A percentile compares a stretch with the other conserved stretches of the same genome.
These are phyloP conservation scores for Furcasterigmium furcatum DNA, from an alignment of 2,329 filamentous ascomycete species.

Conservation along the genomic window DNA sequence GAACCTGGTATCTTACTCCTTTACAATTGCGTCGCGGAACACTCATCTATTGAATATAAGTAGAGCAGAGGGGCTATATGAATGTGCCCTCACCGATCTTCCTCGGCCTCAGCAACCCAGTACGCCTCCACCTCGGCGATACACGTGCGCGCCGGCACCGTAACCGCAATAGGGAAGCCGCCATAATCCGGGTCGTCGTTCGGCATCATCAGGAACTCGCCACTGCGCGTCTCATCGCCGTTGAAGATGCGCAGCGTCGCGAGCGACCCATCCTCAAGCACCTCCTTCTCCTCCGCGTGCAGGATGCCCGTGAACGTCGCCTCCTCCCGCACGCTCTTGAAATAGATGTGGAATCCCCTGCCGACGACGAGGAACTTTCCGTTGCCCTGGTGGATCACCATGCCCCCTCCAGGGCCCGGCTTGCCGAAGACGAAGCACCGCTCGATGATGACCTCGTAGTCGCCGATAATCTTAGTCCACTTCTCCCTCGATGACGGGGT, in stretches of 20 bases:
- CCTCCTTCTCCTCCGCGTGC: conserved; percentile 28
- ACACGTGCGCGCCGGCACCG: conserved; percentile 46
- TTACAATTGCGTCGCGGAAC: too few relatives aligned
- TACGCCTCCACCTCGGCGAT: conserved; percentile 40
- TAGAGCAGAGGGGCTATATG: too few relatives aligned
- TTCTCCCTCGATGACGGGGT: conserved; percentile 16
- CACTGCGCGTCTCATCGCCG: conserved; percentile 38
- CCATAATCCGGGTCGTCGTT: conserved; percentile 54
- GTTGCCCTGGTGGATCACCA: conserved; percentile 32
- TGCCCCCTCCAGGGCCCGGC: conserved; percentile 29
- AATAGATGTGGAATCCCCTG: conserved; percentile 31
- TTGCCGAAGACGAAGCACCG: conserved; percentile 37
- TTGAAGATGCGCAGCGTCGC: conserved; percentile 28
- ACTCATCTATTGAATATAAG: too few relatives aligned
- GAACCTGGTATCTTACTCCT: too few relatives aligned
- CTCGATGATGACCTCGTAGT: conserved; percentile 31
- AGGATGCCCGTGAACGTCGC: conserved; percentile 35
- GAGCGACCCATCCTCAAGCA: conserved; percentile 27
- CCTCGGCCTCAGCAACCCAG: conserved; percentile 22
- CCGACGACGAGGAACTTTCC: conserved; percentile 31
- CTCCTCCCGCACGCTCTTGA: conserved; percentile 22
- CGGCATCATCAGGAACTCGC: conserved; percentile 50
- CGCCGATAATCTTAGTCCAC: conserved; percentile 23
- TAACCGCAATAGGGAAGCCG: conserved; percentile 51
- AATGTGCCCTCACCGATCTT: conserved; percentile 9